phyloP scores from a whole-genome alignment of 1,284 basidiomycete genomes.

The Vanrija sp. region DNA sequence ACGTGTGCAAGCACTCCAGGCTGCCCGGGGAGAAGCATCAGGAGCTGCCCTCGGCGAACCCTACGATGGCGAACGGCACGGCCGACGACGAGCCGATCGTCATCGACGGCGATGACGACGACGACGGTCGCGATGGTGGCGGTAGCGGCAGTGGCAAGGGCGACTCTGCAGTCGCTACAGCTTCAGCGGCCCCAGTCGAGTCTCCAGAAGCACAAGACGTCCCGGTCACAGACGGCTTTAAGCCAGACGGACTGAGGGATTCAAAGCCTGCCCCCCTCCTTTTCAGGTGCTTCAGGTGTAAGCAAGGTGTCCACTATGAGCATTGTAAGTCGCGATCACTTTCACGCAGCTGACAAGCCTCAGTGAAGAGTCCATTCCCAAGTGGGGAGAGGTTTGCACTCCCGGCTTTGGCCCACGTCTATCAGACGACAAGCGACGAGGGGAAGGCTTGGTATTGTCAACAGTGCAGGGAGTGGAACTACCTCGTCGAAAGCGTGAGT shows the following conservation, averaged over 20 bases:
- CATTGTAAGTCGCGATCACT: slow-evolving; percentile 50
- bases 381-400: slow-evolving; percentile 14
- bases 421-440: slow-evolving; percentile 53
- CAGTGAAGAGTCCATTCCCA: slow-evolving; percentile 25
- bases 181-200: neutral
- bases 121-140: too few relatives aligned
- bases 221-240: neutral
- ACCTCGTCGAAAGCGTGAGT: slow-evolving; percentile 61
- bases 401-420: slow-evolving; percentile 49
- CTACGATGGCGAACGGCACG: neutral
- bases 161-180: too few relatives aligned
- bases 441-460: slow-evolving; percentile 64
- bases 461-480: slow-evolving; percentile 70
- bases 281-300: slow-evolving; percentile 76
- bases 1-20: slow-evolving; percentile 63
- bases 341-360: neutral
- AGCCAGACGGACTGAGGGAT: neutral
- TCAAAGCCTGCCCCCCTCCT: slow-evolving; percentile 49
- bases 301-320: slow-evolving; percentile 70
- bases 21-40: neutral
- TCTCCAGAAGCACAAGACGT: slow-evolving; percentile 6
- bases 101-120: slow-evolving; percentile 17
- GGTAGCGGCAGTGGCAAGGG: too few relatives aligned
- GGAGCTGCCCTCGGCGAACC: neutral
- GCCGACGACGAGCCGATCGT: slow-evolving; percentile 1